These are phyloP conservation scores for Scheffersomyces quercinus DNA, from an alignment of 1,139 yeast genomes.

Conservation along the genomic window DNA sequence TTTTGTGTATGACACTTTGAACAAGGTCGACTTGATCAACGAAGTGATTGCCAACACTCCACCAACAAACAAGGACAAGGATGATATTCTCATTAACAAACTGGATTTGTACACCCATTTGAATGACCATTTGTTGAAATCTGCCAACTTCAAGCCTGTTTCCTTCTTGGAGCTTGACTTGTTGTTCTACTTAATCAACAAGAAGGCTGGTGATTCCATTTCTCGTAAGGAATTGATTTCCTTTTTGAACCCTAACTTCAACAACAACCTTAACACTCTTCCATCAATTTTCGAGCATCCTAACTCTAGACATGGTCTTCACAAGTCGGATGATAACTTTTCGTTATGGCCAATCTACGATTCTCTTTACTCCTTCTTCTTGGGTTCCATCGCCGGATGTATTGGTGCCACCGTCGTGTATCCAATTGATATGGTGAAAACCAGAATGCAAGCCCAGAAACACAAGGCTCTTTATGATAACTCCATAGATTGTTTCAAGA, in stretches of 20 bases:
- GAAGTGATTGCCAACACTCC: conserved; percentile 61
- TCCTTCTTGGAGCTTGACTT: conserved; percentile 46
- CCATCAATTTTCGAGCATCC: conserved; percentile 47
- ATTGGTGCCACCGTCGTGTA: conserved; percentile 98
- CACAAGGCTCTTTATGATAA: conserved; percentile 71
- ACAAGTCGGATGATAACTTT: conserved; percentile 39
- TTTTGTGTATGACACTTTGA: conserved; percentile 44
- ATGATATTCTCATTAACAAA: conserved; percentile 47
- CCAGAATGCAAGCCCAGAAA: conserved; percentile 96
- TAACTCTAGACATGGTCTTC: conserved; percentile 14
- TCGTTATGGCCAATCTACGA: conserved; percentile 67
- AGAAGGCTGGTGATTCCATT: conserved; percentile 44
- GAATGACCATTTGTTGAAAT: conserved; percentile 52
- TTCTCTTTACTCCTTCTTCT: conserved; percentile 80
- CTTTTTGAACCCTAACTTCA: conserved; percentile 47
- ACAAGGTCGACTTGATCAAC: conserved; percentile 52
- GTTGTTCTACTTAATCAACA: conserved; percentile 49
- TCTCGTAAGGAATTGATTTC: conserved; percentile 55
- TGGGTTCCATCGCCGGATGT: conserved; percentile 96
- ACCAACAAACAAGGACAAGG: conserved; percentile 44
- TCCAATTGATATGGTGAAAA: conserved; percentile 94
- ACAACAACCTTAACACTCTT: conserved; percentile 36
- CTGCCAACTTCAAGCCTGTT: conserved; percentile 53
- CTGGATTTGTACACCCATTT: conserved; percentile 45
- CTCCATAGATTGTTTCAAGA: conserved; percentile 82